Evolutionary conservation across 2,329 filamentous ascomycete species (phyloP), one percentile per base, ranked within the genome.

Genomic region (Penicillium sp.): DNA sequence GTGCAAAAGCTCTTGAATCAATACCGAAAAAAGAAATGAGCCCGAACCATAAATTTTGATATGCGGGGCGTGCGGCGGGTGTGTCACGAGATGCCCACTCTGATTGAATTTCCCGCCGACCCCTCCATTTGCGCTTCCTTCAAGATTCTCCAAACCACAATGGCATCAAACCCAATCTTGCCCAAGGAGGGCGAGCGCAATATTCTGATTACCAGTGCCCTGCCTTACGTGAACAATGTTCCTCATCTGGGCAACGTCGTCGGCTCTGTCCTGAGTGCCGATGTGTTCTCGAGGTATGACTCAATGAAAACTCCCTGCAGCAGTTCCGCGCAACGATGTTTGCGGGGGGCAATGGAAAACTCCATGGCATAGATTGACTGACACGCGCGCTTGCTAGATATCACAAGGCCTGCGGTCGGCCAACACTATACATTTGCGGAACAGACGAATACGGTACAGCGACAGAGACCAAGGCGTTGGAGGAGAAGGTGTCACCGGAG

Each of bases 401-500:
- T 72, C 87, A 85, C 73, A 88, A 88, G 69, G 84, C 86, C 38
- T 81, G 88, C 62, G 86, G 85, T 47, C 79, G 85, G 63, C 86
- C 83, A 57, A 94, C 89, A 1, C 79, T 95, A 43, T 95, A 83
- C 68, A 78, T 95, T 58, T 95, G 90, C 70, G 90, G 90, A 48
- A 88, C 84, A 44, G 91, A 96, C 73, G 88, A 97, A 72, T 97
- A 96, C 69, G 91, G 91, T 49, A 97, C 91, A 9, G 90, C 91
- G 24, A 95, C 90, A 29, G 91, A 96, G 72, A 95, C 91, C 26
- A 95, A 95, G 74, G 91, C 91, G 4, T 81, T 96, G 36, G 89
- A 95, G 67, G 89, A 93, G 67, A 85, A 85, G 11, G 76, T 90
- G 54, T 89, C 85, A 9, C 90, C 91, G 24, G 79, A 86, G 61